A percentile compares a stretch with the other conserved stretches of the same genome.
Conservation (phyloP, 2,329 filamentous ascomycete genomes). For the Cladosporium sp. region DNA sequence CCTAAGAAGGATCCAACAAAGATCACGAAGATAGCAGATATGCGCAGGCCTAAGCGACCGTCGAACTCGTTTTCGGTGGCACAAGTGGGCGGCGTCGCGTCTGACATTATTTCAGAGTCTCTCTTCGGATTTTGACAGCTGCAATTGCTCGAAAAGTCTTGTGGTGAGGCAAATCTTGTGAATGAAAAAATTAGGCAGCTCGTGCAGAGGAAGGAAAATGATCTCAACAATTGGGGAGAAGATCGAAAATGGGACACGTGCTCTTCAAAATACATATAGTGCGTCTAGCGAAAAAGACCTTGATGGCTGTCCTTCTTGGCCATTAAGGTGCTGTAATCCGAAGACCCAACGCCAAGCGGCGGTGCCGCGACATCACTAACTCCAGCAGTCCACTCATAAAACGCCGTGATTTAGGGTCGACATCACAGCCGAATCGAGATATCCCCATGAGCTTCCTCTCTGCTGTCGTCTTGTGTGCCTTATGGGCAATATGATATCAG, state of each 20-base stretch:
- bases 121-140: neutral
- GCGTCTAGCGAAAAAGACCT: neutral
- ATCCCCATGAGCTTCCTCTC: too few relatives aligned
- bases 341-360: neutral
- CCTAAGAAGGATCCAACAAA: slow-evolving; percentile 59
- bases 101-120: neutral
- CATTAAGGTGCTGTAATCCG: neutral
- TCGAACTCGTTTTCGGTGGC: slow-evolving; percentile 59
- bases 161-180: neutral
- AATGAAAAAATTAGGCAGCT: neutral
- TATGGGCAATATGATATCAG: too few relatives aligned
- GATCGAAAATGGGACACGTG: neutral
- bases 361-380: neutral
- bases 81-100: slow-evolving; percentile 40
- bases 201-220: neutral
- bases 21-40: slow-evolving; percentile 87
- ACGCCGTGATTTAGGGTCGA: too few relatives aligned
- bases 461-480: too few relatives aligned
- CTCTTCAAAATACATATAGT: neutral
- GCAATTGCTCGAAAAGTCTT: neutral
- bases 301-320: neutral
- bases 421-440: too few relatives aligned
- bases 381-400: too few relatives aligned
- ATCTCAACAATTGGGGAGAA: neutral
- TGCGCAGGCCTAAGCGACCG: slow-evolving; percentile 63